These are phyloP conservation scores for Amborella trichopoda DNA, from an alignment of 164 flowering plant genomes.

Conservation along the genomic window DNA sequence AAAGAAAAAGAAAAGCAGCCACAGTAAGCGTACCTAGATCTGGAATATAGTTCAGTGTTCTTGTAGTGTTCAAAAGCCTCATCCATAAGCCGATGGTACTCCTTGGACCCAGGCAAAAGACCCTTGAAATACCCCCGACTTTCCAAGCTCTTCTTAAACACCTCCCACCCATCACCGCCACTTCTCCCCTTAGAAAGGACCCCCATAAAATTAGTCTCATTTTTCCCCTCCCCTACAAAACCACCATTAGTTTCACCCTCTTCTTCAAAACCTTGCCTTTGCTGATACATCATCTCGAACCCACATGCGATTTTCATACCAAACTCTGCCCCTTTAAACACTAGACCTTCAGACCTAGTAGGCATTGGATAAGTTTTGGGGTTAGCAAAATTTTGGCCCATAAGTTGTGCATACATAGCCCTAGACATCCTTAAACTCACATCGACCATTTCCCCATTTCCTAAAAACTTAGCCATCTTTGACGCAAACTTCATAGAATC, in stretches of 20 bases:
- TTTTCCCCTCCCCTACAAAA: neutral
- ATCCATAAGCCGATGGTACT: constrained; percentile 65
- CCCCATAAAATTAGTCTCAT: neutral
- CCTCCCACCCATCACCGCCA: constrained; percentile 77
- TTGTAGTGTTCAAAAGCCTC: constrained; percentile 63
- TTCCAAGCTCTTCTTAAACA: constrained; percentile 54
- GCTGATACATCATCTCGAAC: constrained; percentile 92
- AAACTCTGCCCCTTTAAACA: constrained; percentile 64
- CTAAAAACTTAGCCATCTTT: constrained; percentile 66
- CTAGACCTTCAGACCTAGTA: constrained; percentile 23
- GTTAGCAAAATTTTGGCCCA: constrained; percentile 81
- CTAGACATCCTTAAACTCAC: constrained; percentile 60
- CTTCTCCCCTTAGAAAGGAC: constrained; percentile 20
- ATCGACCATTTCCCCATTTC: constrained; percentile 49
- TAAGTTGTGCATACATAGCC: constrained; percentile 89
- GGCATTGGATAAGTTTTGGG: constrained; percentile 79
- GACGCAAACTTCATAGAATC: constrained; percentile 86
- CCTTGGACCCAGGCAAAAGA: constrained; percentile 77
- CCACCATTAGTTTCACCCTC: constrained; percentile 23
- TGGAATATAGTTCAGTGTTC: constrained; percentile 35
- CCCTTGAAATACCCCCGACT: constrained; percentile 72
- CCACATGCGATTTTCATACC: constrained; percentile 98
- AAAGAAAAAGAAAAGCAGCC: too few relatives aligned
- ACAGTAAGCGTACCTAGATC: constrained; percentile 43
- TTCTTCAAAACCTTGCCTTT: constrained; percentile 33